These are phyloP conservation scores for Stephania japonica DNA, from an alignment of 164 flowering plant species.

Conservation along the genomic window DNA sequence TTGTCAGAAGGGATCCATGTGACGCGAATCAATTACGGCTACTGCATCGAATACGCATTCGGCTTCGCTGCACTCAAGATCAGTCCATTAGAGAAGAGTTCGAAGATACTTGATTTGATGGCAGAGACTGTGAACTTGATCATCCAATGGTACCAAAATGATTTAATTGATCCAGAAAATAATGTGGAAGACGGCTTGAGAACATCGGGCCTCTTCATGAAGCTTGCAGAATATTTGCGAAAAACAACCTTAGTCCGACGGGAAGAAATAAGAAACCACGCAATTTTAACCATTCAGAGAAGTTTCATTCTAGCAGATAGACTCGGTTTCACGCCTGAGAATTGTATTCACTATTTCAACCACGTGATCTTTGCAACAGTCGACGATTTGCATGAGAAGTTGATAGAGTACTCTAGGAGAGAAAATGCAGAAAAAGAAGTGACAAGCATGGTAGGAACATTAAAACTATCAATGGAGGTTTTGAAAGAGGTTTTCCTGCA, in stretches of 20 bases:
- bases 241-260: constrained; percentile 72
- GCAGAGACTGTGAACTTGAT: constrained; percentile 53
- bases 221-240: constrained; percentile 66
- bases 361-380: constrained; percentile 77
- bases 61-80: constrained; percentile 60
- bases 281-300: constrained; percentile 44
- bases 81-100: constrained; percentile 64
- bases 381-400: constrained; percentile 86
- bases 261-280: constrained; percentile 82
- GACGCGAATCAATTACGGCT: constrained; percentile 46
- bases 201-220: constrained; percentile 37
- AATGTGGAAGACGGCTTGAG: constrained; percentile 38
- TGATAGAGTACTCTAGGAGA: constrained; percentile 72
- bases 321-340: constrained; percentile 45
- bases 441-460: constrained; percentile 74
- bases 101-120: constrained; percentile 57
- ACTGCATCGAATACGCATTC: constrained; percentile 74
- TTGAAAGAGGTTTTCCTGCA: constrained; percentile 57
- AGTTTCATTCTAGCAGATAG: constrained; percentile 59
- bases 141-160: constrained; percentile 52
- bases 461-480: constrained; percentile 69
- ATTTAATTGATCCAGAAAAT: constrained; percentile 53
- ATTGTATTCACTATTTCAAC: constrained; percentile 51
- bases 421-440: constrained; percentile 65
- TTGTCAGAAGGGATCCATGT: constrained; percentile 48